Conservation (phyloP, 2,329 filamentous ascomycete genomes). For the Pestalotiopsis sp. region DNA sequence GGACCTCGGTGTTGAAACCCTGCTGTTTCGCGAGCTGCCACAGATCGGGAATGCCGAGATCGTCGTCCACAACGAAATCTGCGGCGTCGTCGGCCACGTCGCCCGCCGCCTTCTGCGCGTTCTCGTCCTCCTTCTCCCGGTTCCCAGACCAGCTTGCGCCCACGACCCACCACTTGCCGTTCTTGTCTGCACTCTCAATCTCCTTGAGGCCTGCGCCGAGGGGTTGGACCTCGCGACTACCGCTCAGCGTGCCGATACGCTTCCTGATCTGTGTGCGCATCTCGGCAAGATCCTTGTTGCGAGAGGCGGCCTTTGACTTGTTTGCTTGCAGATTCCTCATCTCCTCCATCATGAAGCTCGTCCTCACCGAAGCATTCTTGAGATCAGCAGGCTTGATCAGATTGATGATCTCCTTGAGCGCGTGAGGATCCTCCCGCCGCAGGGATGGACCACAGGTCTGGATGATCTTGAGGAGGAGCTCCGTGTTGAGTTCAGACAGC, state of each 20-base stretch:
- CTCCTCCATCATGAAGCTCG: conserved; percentile 96
- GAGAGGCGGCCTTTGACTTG: conserved; percentile 73
- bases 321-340: conserved; percentile 96
- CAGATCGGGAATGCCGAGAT: conserved; percentile 66
- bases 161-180: conserved; percentile 97
- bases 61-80: conserved; percentile 35
- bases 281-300: conserved; percentile 73
- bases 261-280: conserved; percentile 90
- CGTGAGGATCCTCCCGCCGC: conserved; percentile 82
- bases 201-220: conserved; percentile 80
- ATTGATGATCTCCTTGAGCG: conserved; percentile 85
- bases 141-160: conserved; percentile 81
- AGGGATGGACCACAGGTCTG: conserved; percentile 80
- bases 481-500: conserved; percentile 83
- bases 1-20: conserved; percentile 83
- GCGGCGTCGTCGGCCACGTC: conserved; percentile 32
- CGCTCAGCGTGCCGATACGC: conserved; percentile 74
- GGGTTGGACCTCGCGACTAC: conserved; percentile 60
- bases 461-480: conserved; percentile 82
- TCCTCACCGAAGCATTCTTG: conserved; percentile 78
- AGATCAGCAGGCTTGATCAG: conserved; percentile 73
- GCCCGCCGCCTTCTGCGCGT: conserved; percentile 24
- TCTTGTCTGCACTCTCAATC: conserved; percentile 79
- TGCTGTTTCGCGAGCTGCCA: conserved; percentile 74
- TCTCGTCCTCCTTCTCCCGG: conserved; percentile 15